Evolutionary conservation across 495 filamentous ascomycete genomes (phyloP).

Genomic region (Stereocaulon alpinum): DNA sequence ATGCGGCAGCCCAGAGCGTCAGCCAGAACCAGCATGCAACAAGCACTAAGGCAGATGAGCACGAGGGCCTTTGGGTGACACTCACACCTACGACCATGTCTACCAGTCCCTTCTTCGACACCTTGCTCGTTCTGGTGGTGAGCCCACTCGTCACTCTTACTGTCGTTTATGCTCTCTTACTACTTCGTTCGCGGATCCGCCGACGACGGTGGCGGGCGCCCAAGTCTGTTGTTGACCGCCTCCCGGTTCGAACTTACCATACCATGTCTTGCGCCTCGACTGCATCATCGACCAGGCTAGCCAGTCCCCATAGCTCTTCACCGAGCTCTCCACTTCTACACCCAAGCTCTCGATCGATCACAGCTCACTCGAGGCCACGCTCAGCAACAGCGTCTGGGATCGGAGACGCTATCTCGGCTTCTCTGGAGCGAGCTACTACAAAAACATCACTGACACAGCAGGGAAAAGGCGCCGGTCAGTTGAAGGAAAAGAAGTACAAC

Average conservation of each 20-base stretch:
- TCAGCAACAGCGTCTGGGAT: conserved; percentile 56
- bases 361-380: conserved; percentile 46
- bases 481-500: conserved; percentile 69
- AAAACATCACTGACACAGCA: conserved; percentile 30
- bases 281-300: conserved; percentile 42
- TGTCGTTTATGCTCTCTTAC: conserved; percentile 81
- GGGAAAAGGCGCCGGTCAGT: conserved; percentile 42
- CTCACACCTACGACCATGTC: conserved; percentile 84
- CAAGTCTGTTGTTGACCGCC: conserved; percentile 85
- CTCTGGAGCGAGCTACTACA: conserved; percentile 26
- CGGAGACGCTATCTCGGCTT: conserved; percentile 35
- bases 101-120: conserved; percentile 93
- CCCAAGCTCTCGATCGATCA: conserved; percentile 26
- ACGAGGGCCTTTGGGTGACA: conserved; percentile 89
- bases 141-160: conserved; percentile 87
- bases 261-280: conserved; percentile 58
- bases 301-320: conserved; percentile 49
- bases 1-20: not conserved
- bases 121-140: conserved; percentile 81
- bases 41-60: conserved; percentile 31
- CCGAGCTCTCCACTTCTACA: conserved; percentile 68
- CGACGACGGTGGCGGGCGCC: conserved; percentile 89
- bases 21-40: not conserved
- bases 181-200: conserved; percentile 81
- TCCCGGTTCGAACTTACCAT: conserved; percentile 93